Evolutionary conservation across 805 yeast genomes (phyloP).

Genomic region (Lipomyces oligophaga): DNA sequence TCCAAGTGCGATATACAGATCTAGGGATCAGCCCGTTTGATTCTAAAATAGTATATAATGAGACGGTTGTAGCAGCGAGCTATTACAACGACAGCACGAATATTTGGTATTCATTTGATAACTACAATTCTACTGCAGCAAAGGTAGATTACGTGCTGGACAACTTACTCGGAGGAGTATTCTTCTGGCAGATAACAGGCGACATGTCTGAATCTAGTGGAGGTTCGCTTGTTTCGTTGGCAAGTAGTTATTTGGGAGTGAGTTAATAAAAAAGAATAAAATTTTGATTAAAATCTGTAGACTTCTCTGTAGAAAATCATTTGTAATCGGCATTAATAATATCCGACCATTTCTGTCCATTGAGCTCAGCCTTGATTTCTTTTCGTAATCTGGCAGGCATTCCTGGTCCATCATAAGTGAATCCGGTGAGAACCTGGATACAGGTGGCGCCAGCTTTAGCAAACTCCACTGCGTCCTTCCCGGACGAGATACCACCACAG

Average conservation of each 20-base stretch:
- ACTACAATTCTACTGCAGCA: conserved; percentile 45
- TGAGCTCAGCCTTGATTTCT: conserved; percentile 60
- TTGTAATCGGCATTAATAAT: conserved; percentile 58
- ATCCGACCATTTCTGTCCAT: conserved; percentile 80
- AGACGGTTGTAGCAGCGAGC: conserved; percentile 50
- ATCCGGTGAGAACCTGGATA: conserved; percentile 81
- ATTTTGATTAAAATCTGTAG: neutral
- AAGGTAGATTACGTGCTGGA: conserved; percentile 58
- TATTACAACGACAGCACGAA: conserved; percentile 42
- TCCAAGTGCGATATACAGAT: conserved; percentile 48
- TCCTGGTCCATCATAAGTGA: conserved; percentile 92
- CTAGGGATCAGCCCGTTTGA: conserved; percentile 44
- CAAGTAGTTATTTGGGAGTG: conserved; percentile 3
- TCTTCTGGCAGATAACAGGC: conserved; percentile 63
- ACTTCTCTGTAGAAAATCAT: neutral
- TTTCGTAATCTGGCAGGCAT: conserved; percentile 58
- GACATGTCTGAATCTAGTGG: conserved; percentile 14
- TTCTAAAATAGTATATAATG: conserved; percentile 41
- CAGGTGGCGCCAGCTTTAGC: conserved; percentile 93
- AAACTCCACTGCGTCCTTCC: conserved; percentile 84
- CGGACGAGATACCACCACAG: conserved; percentile 89
- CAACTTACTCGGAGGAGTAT: conserved; percentile 65
- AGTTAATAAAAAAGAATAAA: neutral
- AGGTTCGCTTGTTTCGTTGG: conserved; percentile 6
- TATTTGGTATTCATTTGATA: conserved; percentile 63